A percentile compares a stretch with the other conserved stretches of the same genome.
phyloP scores from a whole-genome alignment of 2,329 filamentous ascomycete genomes.

The Trichothecium roseum region DNA sequence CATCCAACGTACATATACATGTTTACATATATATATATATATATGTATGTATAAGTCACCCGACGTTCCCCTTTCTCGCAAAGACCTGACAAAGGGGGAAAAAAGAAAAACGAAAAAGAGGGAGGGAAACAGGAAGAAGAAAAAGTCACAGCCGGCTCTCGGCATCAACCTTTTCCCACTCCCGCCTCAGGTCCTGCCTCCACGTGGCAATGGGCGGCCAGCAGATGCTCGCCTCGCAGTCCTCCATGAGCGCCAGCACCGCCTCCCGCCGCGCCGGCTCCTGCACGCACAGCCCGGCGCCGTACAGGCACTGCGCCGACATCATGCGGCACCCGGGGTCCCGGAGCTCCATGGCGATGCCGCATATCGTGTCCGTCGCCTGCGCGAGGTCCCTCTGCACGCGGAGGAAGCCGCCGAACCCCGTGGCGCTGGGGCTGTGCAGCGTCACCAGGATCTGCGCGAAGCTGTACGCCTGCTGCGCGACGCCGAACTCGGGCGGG shows the following conservation, averaged over 20 bases:
- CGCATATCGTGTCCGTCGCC: conserved; percentile 26
- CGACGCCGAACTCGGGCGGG: conserved; percentile 34
- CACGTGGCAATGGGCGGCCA: conserved; percentile 26
- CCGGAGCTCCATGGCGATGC: conserved; percentile 33
- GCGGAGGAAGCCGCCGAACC: conserved; percentile 31
- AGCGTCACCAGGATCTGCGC: conserved; percentile 36
- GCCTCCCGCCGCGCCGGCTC: conserved; percentile 21
- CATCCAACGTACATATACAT: too few species aligned
- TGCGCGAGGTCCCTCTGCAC: conserved; percentile 13
- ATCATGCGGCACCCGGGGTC: conserved; percentile 30
- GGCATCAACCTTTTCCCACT: conserved; percentile 16
- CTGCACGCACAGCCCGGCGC: conserved; percentile 29
- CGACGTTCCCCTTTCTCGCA: too few species aligned
- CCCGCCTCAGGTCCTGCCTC: conserved; percentile 18
- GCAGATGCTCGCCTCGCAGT: conserved; percentile 22
- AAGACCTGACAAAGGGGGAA: too few species aligned
- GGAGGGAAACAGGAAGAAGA: too few species aligned
- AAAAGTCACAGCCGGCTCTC: too few species aligned
- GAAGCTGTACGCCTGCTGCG: conserved; percentile 40
- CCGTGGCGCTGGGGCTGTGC: conserved; percentile 11
- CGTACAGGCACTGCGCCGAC: conserved; percentile 32
- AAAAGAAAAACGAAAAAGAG: too few species aligned
- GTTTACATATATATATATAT: too few species aligned
- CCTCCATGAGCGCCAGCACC: conserved; percentile 23
- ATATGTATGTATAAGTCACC: too few species aligned